phyloP scores from a whole-genome alignment of 2,329 filamentous ascomycete genomes.

The Fusarium longipes region DNA sequence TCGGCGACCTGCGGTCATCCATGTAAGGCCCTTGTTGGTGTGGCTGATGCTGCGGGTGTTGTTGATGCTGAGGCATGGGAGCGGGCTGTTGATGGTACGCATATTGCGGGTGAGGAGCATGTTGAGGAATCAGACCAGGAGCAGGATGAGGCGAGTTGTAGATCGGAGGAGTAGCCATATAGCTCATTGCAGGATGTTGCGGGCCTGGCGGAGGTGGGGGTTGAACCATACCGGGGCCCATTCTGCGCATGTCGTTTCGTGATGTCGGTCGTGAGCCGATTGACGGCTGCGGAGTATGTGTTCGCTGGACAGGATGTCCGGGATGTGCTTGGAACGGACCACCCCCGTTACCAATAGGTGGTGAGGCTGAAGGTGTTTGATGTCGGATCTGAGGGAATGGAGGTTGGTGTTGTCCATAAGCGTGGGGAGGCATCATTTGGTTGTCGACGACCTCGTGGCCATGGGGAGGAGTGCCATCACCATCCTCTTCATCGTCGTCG shows the following conservation, averaged over 20 bases:
- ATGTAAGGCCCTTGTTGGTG: slow-evolving; percentile 68
- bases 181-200: slow-evolving; percentile 73
- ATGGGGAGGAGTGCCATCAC: slow-evolving; percentile 76
- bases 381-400: slow-evolving; percentile 86
- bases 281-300: slow-evolving; percentile 83
- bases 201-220: slow-evolving; percentile 66
- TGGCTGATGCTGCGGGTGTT: neutral
- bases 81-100: slow-evolving; percentile 37
- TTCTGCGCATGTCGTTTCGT: slow-evolving; percentile 79
- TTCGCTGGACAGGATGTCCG: slow-evolving; percentile 63
- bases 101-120: slow-evolving; percentile 37
- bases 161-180: slow-evolving; percentile 86
- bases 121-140: slow-evolving; percentile 40
- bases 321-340: slow-evolving; percentile 69
- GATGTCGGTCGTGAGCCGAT: slow-evolving; percentile 76
- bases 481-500: slow-evolving; percentile 83
- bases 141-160: slow-evolving; percentile 71
- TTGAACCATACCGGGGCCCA: slow-evolving; percentile 78
- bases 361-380: slow-evolving; percentile 85
- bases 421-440: slow-evolving; percentile 76
- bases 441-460: slow-evolving; percentile 66
- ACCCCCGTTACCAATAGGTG: slow-evolving; percentile 84
- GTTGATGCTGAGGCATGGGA: slow-evolving; percentile 56
- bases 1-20: slow-evolving; percentile 70
- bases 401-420: slow-evolving; percentile 67